Base-by-base conservation (phyloP, 2,329 filamentous ascomycete species). In the Teratosphaeria viscida region DNA sequence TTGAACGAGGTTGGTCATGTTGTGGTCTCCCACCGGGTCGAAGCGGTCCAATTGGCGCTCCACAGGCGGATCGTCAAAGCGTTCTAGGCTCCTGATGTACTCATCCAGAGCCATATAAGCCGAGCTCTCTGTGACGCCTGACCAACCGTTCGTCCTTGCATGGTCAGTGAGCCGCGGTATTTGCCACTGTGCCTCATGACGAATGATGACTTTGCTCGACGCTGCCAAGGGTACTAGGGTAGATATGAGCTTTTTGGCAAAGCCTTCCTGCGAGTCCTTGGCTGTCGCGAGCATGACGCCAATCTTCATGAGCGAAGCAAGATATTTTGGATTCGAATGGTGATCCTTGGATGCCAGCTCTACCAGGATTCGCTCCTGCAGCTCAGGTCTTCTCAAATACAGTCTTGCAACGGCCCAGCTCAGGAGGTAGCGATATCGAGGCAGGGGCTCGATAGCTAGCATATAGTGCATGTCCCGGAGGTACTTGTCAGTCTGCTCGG, bases 151-250 rank as follows among this genome's bases (percentile, higher is more conserved):
- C 5, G 63, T 57, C 23, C 67, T 65, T 1, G 75, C 76, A 35
- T 76, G 68, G 16, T 76, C 72, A 62, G 76, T 78, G 1, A 80
- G 63, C 4, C 72, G 72, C 3, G 75, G 79, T 58, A 77, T 75
- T 11, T 74, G 76, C 73, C 75, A 80, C 58, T 79, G 79, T 1
- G 79, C 78, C 66, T 82, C 80, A 60, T 81, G 79, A 7, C 80
- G 73, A n/a, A 82, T 76, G 35, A 77, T 75, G 1, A 81, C 75
- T 61, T 81, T 82, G 3, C 77, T 76, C 37, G 77, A 80, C 3
- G 77, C 73, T 0, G 74, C 75, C 19, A 78, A 73, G 0, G 75
- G 71, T 2, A 76, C 72, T 16, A 80, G 71, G 55, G 74, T 71
- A 26, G 73, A 73, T 56, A 76, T 73, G 8, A 79, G 68, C 14